These are phyloP conservation scores for Hericium erinaceus DNA, from an alignment of 768 basidiomycete species.

Conservation along the genomic window DNA sequence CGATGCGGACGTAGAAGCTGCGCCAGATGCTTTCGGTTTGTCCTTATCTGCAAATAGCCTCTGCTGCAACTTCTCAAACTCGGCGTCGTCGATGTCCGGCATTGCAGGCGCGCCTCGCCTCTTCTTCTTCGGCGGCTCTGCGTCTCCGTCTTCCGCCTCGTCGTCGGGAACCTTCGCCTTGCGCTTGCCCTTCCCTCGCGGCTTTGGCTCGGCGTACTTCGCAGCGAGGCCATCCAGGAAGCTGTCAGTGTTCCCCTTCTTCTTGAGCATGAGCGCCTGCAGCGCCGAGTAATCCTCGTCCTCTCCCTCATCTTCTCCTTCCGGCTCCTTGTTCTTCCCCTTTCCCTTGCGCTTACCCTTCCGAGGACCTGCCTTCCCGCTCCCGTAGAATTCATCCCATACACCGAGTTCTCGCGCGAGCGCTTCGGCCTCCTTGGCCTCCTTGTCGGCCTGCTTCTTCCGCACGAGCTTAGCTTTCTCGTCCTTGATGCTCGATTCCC, in stretches of 20 bases:
- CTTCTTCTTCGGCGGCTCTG: conserved; percentile 37
- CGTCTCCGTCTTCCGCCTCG: conserved; percentile 30
- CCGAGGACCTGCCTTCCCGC: conserved; percentile 54
- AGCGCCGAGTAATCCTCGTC: conserved; percentile 55
- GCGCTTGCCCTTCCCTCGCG: conserved; percentile 28
- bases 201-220: conserved; percentile 54
- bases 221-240: conserved; percentile 71
- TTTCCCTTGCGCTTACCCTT: conserved; percentile 48
- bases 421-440: conserved; percentile 77
- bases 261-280: conserved; percentile 75
- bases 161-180: conserved; percentile 39
- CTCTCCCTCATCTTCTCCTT: conserved; percentile 33
- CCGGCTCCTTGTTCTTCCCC: conserved; percentile 23
- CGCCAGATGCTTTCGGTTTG: conserved; percentile 14
- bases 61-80: conserved; percentile 52
- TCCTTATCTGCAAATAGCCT: conserved; percentile 41
- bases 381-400: conserved; percentile 90
- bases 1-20: background rate
- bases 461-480: conserved; percentile 70
- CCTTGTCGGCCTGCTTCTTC: conserved; percentile 64
- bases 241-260: conserved; percentile 56
- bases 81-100: conserved; percentile 58
- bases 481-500: conserved; percentile 69
- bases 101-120: conserved; percentile 25
- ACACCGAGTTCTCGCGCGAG: conserved; percentile 83